These are phyloP conservation scores for Fomitopsis betulina DNA, from an alignment of 1,284 basidiomycete genomes.

Conservation along the genomic window DNA sequence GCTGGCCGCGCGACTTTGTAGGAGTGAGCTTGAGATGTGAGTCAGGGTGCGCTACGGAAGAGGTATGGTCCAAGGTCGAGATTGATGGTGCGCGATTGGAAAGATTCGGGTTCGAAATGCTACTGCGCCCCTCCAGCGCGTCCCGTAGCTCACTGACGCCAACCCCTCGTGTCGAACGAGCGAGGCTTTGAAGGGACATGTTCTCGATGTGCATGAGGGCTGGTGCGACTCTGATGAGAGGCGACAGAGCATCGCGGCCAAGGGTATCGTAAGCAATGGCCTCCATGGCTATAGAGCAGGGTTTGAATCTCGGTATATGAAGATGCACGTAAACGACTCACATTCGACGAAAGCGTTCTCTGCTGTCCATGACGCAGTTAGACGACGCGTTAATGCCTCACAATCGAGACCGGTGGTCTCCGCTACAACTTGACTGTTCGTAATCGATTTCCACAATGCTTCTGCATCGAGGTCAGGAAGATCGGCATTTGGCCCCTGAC, in stretches of 20 bases:
- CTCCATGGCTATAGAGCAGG: slow-evolving; percentile 47
- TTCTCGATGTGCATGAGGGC: slow-evolving; percentile 88
- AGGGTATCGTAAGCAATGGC: slow-evolving; percentile 52
- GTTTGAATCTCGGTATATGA: background rate
- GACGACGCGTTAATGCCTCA: slow-evolving; percentile 45
- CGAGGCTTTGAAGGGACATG: slow-evolving; percentile 75
- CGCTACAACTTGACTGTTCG: slow-evolving; percentile 48
- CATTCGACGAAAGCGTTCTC: slow-evolving; percentile 74
- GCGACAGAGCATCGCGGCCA: slow-evolving; percentile 61
- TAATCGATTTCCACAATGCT: slow-evolving; percentile 49
- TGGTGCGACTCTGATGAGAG: slow-evolving; percentile 74
- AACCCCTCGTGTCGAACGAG: slow-evolving; percentile 68
- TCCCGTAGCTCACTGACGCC: slow-evolving; percentile 85
- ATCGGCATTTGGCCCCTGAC: slow-evolving; percentile 14
- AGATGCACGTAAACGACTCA: slow-evolving; percentile 34
- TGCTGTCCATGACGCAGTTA: slow-evolving; percentile 66
- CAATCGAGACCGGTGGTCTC: slow-evolving; percentile 61
- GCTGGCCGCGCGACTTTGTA: slow-evolving; percentile 46
- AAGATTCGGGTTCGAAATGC: slow-evolving; percentile 72
- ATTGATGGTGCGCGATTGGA: slow-evolving; percentile 54
- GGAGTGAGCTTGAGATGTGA: slow-evolving; percentile 33
- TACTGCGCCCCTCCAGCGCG: slow-evolving; percentile 77
- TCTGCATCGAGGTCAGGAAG: slow-evolving; percentile 48
- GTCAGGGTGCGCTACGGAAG: slow-evolving; percentile 44
- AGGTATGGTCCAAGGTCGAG: slow-evolving; percentile 68